Base-by-base conservation (phyloP, 2,329 filamentous ascomycete genomes). In the Aureobasidium pullulans region DNA sequence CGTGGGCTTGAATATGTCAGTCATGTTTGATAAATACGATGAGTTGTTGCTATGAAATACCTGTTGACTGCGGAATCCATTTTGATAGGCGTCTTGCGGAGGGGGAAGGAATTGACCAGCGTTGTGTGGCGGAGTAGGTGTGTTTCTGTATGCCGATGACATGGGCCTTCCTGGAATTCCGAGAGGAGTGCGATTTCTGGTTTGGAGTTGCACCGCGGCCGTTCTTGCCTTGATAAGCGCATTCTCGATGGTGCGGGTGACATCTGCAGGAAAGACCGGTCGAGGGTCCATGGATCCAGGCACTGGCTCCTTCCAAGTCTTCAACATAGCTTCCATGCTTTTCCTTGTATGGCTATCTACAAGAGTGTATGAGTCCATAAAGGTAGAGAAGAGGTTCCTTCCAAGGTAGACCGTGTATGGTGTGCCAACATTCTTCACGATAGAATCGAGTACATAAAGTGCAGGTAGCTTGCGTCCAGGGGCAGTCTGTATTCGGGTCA, bases 401-500 rank as follows among this genome's bases (percentile, higher is more conserved):
- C 92, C 90, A 64, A 99, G 88, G 73, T 96, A 97, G 11, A 97
- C 81, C 0, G 93, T 97, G 74, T 99, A 99, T 7, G 94, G 94
- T 0, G 93, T 96, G 62, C 94, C 94, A 63, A 99, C 91, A 78
- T 99, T 97, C 76, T 99, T 99, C 71, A 96, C 92, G 62, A 99
- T 93, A 15, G 93, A 97, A 76, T 99, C 94, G 70, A 99, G 86
- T 65, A 99, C 90, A 75, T 97, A 99, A 31, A 99, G 81, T n/a
- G 94, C 90, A 16, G 94, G 92, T 2, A 99, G 79, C 71, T 97
- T 99, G 73, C 91, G 92, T 62, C 85, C 82, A 40, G 94, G 91
- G 47, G 90, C 84, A 58, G 88, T 90, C 94, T 99, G 39, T 32
- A 75, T 19, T 46, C 23, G 52, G 54, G 69, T 82, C 67, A 82